These are phyloP conservation scores for Blepharisma japonicum DNA, from an alignment of 73 alveolate genomes.

Conservation along the genomic window DNA sequence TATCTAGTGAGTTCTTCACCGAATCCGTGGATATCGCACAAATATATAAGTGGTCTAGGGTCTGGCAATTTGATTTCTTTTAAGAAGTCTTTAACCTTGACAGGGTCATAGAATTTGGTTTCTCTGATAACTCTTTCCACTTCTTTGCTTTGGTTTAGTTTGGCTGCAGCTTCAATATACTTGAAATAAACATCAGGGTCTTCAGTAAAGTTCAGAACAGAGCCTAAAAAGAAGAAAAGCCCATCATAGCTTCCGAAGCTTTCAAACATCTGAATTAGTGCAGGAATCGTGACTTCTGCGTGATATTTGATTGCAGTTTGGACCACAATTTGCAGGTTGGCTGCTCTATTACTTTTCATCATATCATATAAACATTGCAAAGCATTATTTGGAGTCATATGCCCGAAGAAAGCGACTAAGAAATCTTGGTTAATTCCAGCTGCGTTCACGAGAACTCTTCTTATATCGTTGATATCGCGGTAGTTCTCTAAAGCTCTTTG, in stretches of 20 bases:
- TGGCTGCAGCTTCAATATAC: slow-evolving; percentile 98
- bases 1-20: slow-evolving; percentile 98
- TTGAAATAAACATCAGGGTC: slow-evolving; percentile 98
- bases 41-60: slow-evolving; percentile 99
- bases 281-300: slow-evolving; percentile 83
- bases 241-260: slow-evolving; percentile 91
- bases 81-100: slow-evolving; percentile 97
- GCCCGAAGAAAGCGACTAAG: slow-evolving; percentile 81
- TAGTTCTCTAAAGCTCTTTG: slow-evolving; percentile 95
- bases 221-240: slow-evolving; percentile 85
- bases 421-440: slow-evolving; percentile 89
- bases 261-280: slow-evolving; percentile 87
- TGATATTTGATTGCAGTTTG: slow-evolving; percentile 89
- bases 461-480: slow-evolving; percentile 87
- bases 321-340: slow-evolving; percentile 88
- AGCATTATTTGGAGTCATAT: slow-evolving; percentile 84
- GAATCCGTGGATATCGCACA: slow-evolving; percentile 98
- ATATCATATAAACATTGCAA: slow-evolving; percentile 85
- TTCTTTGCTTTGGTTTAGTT: slow-evolving; percentile 94
- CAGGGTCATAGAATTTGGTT: slow-evolving; percentile 92
- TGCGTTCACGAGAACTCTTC: slow-evolving; percentile 92
- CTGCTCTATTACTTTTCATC: slow-evolving; percentile 82
- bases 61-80: slow-evolving; percentile 86
- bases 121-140: slow-evolving; percentile 98
- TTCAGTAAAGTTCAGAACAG: slow-evolving; percentile 84